Base-by-base conservation (phyloP, 768 basidiomycete genomes). In the Cantharellus anzutake region DNA sequence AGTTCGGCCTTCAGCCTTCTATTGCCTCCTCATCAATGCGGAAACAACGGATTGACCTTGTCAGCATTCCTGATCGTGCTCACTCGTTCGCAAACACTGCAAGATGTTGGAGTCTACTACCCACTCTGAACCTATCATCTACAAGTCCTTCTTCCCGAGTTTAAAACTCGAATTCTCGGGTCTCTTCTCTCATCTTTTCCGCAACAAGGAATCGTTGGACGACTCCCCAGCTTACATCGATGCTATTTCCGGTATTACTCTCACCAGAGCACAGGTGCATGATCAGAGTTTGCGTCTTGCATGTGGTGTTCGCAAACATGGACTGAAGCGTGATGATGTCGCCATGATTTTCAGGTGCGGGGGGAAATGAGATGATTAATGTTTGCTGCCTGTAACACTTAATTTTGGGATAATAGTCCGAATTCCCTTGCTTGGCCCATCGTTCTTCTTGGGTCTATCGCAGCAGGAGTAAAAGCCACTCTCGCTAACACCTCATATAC, bases 381-480 rank as follows among this genome's bases (percentile, higher is more conserved):
- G 20, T 48, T 35, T 48, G 4, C 56, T 41, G n/a, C 35, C 4
- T 5, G 2, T 34, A 4, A 7, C 4, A 4, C 57, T 42, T 42
- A 42, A 53, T 35, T 59, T 34, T 3, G 39, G 5, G 35, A 4
- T 16, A 29, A 48, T 29, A 61, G 60, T 48, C 64, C 65, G 61
- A 71, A 71, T 61, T 65, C 63, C 42, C 55, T 68, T 44, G 66
- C 67, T 57, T 70, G 66, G 64, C 61, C 67, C 14, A 61, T 65
- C 44, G 44, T 48, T 48, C 29, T 48, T 11, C 11, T 48, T 11
- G 39, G 38, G 35, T 63, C 65, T 2, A 48, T 64, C 52, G 68
- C 71, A 0, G 66, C 66, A 1, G 67, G 66, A 2, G 11, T 69
- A 20, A 62, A 64, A 39, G 63, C 67, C 3, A 68, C 11, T 11